Evolutionary conservation across 345 rosid species (phyloP), one percentile per base, ranked within the genome.

Genomic region (Populus ilicifolia): DNA sequence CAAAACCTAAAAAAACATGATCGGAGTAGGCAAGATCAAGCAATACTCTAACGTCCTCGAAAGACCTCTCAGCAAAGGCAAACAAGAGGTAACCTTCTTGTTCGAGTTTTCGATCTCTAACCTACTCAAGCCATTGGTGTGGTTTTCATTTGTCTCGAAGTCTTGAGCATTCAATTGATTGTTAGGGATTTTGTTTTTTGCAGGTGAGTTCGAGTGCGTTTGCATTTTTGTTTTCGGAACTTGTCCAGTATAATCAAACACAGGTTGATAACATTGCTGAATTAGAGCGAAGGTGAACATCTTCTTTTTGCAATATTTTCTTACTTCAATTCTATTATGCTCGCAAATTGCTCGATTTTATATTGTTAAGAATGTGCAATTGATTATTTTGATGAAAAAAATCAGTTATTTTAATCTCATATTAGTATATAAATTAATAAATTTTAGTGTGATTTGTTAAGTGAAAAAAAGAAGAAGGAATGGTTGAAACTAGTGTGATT

Each of bases 251-350:
- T 82, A 92, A 90, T 82, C 98, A 96, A 81, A 92, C 99, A 4
- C 97, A 92, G 83, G 98, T 96, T 77, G 98, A 94, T 80, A 96
- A 96, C 81, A 92, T 96, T 71, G 93, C 94, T 21, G 99, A 96
- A 78, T 84, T 96, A 77, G 99, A 94, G 79, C 81, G 98, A 79
- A 90, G 99, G 99, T 94, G 71, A 73, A 43, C 48, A 77, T 64
- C 21, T 46, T 43, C 5, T 69, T 68, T 44, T 69, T 36, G 35
- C 14, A 8, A 23, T 59, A 59, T 59, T 59, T 14, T 25, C 25
- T n/a, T 12, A 59, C 23, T 59, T n/a, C 17, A 46, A 46, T 12
- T 46, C 50, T 3, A 46, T 1, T 46, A 46, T 46, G 17, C 1
- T 12, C 5, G 1, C 50, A 46, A 46, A 46, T 46, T 46, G 18